Conservation (phyloP, 257 asterid species). For the Anisodus acutangulus region DNA sequence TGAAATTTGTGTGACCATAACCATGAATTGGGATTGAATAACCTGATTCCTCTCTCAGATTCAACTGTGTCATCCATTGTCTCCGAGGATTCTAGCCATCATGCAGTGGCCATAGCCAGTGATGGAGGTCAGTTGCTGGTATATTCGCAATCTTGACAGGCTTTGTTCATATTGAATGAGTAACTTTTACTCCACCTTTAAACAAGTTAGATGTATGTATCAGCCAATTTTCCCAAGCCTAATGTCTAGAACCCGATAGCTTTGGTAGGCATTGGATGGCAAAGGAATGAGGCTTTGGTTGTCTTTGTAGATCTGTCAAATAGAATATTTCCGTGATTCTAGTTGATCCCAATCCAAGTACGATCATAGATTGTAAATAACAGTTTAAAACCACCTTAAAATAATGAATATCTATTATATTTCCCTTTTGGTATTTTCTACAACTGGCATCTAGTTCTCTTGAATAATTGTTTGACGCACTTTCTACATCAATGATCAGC, state of each 20-base stretch:
- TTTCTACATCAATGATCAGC: not conserved
- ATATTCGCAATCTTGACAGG: conserved; percentile 53
- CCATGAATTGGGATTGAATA: too few species aligned
- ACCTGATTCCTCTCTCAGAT: conserved; percentile 48
- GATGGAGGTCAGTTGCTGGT: conserved; percentile 65
- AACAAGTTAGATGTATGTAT: not conserved
- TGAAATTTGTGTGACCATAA: too few species aligned
- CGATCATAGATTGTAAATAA: conserved; percentile 22
- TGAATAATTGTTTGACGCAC: not conserved
- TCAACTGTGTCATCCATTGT: conserved; percentile 60
- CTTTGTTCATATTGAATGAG: not conserved
- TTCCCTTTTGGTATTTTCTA: not conserved
- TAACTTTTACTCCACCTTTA: not conserved
- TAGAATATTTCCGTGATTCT: not conserved
- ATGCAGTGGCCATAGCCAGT: conserved; percentile 76
- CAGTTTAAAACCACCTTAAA: not conserved
- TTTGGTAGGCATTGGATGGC: not conserved
- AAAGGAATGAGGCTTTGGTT: not conserved
- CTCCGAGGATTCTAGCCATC: conserved; percentile 54
- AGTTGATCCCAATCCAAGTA: not conserved
- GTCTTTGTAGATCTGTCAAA: conserved; percentile 22
- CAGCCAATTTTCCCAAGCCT: not conserved
- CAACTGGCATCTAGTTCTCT: not conserved
- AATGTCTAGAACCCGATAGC: not conserved
- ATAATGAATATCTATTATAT: not conserved